Evolutionary conservation across 1,284 basidiomycete genomes (phyloP), one percentile per base, ranked within the genome.

Genomic region (Cryptococcus hybrid): DNA sequence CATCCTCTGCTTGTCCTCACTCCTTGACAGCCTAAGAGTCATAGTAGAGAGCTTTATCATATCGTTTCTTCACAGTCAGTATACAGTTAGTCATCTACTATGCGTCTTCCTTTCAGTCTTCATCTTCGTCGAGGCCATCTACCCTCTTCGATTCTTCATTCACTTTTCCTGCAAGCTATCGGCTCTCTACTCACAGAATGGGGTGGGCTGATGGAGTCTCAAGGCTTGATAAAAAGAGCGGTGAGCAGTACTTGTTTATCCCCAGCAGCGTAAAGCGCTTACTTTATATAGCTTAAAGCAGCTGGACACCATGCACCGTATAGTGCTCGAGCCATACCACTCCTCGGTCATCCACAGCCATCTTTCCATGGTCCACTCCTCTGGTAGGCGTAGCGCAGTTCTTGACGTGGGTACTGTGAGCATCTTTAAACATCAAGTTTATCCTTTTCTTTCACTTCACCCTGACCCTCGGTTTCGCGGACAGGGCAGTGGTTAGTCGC

Each of bases 361-460:
- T 47, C 62, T 76, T 2, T 55, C 59, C 2, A 51, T 47, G 1
- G 59, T 74, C 0, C 74, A 76, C 43, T 51, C 60, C 0, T 48
- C 60, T 0, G 71, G 73, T 8, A 51, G 74, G 36, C 61, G 74
- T 12, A 70, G 67, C 37, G 42, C 57, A 9, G 65, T 74, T 0
- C 60, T 76, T 7, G 74, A 76, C 51, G 67, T 74, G 15, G 74
- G 74, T 3, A 64, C 67, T 3, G 73, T 75, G 49, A 65, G 67
- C 72, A 18, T 18, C 18, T 30, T 18, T 18, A 18, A n/a, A 15
- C 35, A 30, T 9, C n/a, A 30, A 18, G 18, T 18, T 30, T 9
- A 44, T 53, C 18, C 34, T 30, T 45, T 34, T 30, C 46, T 47
- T 45, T 47, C 51, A 24, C 42, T 5, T 8, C 15, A 13, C 38